Base-by-base conservation (phyloP, 148 eudicot species). In the Camellia lanceoleosa region DNA sequence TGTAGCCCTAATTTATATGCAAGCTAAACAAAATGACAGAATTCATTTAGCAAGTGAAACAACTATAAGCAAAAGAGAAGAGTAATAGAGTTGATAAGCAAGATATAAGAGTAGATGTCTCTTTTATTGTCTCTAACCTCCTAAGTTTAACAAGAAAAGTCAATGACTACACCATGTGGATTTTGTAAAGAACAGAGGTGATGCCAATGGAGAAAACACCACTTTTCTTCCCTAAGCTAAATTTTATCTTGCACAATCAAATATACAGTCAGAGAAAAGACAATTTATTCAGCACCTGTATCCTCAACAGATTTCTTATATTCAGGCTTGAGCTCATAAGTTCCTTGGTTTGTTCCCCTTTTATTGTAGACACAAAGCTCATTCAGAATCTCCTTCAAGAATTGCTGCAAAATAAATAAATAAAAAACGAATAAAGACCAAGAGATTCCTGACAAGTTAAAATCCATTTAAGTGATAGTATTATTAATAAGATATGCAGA, bases 281-380 rank as follows among this genome's bases (percentile, higher is more conserved):
- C 15, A 56, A 61, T 59, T 89, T 86, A 89, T 59, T 91, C 97
- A 49, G 89, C 89, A 78, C 88, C 93, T 54, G 94, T 71, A 68
- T 89, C 89, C 87, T 93, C 97, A 23, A 82, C 97, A 71, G 97
- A 88, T 85, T 95, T 95, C 90, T 92, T 93, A 88, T 95, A 95
- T 80, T 93, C 99, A 43, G 97, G 95, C 88, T 95, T 95, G 62
- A 95, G 97, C 90, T 95, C 97, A 51, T 95, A 95, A 0, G 97
- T 93, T 77, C 97, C 97, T 85, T 95, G 99, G 85, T 95, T 92
- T 68, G 97, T 75, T 82, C 97, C 99, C 78, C 99, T 90, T 86
- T 95, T 95, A 86, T 95, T 95, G 95, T 96, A 96, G 74, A 90
- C 91, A 60, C 99, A 95, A 61, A 95, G 94, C 86, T 93, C 97